Evolutionary conservation across 495 filamentous ascomycete genomes (phyloP).

Genomic region (Cercophora samala): DNA sequence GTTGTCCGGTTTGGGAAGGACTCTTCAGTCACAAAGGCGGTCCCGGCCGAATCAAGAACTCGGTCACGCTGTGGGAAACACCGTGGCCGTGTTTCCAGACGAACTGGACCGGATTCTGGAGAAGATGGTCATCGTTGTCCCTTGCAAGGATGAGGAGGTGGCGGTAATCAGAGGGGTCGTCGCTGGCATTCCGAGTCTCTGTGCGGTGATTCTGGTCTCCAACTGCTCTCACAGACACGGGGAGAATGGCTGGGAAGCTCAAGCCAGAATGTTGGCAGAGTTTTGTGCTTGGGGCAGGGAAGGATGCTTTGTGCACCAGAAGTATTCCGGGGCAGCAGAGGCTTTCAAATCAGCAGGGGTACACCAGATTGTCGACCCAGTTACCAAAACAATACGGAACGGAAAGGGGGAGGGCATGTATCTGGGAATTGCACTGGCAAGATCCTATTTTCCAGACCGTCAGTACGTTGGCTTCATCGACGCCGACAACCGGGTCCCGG

Average conservation of each 20-base stretch:
- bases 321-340: slow-evolving; percentile 22
- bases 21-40: background rate
- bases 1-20: background rate
- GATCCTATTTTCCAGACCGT: slow-evolving; percentile 19
- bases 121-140: slow-evolving; percentile 30
- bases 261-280: slow-evolving; percentile 14
- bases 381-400: slow-evolving; percentile 20
- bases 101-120: slow-evolving; percentile 12
- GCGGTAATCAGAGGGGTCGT: slow-evolving; percentile 23
- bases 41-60: background rate
- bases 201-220: slow-evolving; percentile 30
- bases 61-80: background rate
- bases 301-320: slow-evolving; percentile 30
- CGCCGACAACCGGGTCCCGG: slow-evolving; percentile 29
- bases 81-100: slow-evolving; percentile 3
- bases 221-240: slow-evolving; percentile 20
- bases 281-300: slow-evolving; percentile 18
- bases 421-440: slow-evolving; percentile 28
- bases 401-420: slow-evolving; percentile 39
- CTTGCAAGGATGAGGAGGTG: slow-evolving; percentile 30
- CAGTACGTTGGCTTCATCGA: slow-evolving; percentile 35
- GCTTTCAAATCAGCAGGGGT: slow-evolving; percentile 25
- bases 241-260: slow-evolving; percentile 17
- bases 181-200: slow-evolving; percentile 23
- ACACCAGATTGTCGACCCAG: slow-evolving; percentile 12